phyloP scores from a whole-genome alignment of 768 basidiomycete species.

The Mycena rebaudengoi region DNA sequence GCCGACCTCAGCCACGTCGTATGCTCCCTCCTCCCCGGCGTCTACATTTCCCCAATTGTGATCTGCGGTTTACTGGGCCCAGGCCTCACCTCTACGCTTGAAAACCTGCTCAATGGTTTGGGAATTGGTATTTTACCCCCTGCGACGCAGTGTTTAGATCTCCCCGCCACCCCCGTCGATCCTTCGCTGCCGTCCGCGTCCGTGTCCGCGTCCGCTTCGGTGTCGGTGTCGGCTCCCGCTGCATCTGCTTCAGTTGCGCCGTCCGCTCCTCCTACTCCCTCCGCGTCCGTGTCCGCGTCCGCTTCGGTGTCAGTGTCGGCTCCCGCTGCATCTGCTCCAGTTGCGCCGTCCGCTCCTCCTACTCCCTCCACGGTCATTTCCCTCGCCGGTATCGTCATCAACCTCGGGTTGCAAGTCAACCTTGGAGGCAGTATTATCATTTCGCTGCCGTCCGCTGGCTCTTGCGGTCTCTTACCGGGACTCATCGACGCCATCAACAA shows the following conservation, averaged over 20 bases:
- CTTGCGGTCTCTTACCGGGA: background rate
- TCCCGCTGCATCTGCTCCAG: too few relatives aligned
- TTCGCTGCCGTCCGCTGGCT: background rate
- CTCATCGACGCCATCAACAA: background rate
- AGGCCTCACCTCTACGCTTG: background rate
- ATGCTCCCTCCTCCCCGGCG: background rate
- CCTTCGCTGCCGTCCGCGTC: too few relatives aligned
- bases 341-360: background rate
- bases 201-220: background rate
- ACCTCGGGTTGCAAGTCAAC: background rate
- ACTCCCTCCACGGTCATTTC: background rate
- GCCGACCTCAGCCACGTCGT: background rate
- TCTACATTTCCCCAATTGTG: background rate
- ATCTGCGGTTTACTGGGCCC: slow-evolving; percentile 6
- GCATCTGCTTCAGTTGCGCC: background rate
- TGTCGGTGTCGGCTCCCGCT: background rate
- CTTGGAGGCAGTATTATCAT: background rate
- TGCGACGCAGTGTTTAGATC: too few relatives aligned
- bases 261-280: background rate
- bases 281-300: too few relatives aligned
- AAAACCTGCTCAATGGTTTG: background rate
- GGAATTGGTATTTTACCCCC: background rate
- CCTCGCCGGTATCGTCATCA: background rate
- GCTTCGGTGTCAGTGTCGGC: too few relatives aligned
- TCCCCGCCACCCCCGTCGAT: too few relatives aligned